Evolutionary conservation across 2,329 filamentous ascomycete species (phyloP).

Genomic region (Chrysoporthe deuterocubensis): DNA sequence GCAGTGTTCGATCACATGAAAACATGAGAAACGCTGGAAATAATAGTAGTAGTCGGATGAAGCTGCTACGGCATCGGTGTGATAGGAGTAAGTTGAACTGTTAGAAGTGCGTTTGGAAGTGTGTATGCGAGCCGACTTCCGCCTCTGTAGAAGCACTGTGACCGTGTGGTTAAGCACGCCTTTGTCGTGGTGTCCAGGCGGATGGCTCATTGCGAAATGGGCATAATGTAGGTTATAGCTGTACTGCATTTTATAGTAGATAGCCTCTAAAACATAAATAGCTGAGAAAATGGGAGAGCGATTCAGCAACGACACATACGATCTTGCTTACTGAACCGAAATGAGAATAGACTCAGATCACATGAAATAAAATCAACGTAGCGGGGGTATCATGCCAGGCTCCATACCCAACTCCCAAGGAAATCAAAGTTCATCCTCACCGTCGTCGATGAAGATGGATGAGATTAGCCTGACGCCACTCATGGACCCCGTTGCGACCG

Average conservation of each 20-base stretch:
- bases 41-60: no score
- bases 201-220: no score
- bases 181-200: neutral
- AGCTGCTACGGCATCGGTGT: no score
- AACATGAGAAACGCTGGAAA: no score
- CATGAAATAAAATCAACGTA: neutral
- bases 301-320: neutral
- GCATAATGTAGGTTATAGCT: neutral
- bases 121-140: no score
- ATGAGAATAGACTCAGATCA: neutral
- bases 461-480: constrained; percentile 15
- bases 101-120: no score
- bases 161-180: neutral
- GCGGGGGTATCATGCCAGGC: constrained; percentile 22
- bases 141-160: no score
- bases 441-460: constrained; percentile 26
- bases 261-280: neutral
- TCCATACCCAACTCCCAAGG: constrained; percentile 1
- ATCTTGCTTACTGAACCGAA: neutral
- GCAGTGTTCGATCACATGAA: no score
- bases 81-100: no score
- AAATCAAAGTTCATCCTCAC: constrained; percentile 25
- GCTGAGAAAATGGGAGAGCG: neutral
- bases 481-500: neutral
- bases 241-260: neutral